Conservation (phyloP, 106 monocot species). For the Platanthera guangdongensis region DNA sequence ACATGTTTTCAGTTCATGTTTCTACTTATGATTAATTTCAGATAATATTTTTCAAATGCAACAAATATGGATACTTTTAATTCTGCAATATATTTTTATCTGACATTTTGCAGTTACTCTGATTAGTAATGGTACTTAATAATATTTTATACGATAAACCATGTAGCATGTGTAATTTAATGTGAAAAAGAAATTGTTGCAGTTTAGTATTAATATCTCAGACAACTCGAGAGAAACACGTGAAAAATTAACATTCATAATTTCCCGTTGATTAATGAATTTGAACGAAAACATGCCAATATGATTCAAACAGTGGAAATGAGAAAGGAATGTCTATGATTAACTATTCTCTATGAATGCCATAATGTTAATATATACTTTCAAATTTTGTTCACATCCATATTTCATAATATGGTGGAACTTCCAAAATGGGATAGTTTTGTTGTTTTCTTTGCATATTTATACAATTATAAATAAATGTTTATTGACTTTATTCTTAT, state of each 20-base stretch:
- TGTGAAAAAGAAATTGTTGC: background rate
- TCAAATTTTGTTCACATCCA: background rate
- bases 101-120: background rate
- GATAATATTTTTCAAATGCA: background rate
- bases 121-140: background rate
- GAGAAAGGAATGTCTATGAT: background rate
- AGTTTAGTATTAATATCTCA: too few relatives aligned
- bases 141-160: background rate
- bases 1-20: background rate
- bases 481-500: too few relatives aligned
- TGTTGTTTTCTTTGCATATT: background rate
- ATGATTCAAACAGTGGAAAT: background rate
- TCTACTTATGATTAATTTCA: background rate
- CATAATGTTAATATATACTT: background rate
- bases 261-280: background rate
- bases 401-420: background rate
- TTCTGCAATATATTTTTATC: background rate
- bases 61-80: background rate
- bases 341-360: too few relatives aligned
- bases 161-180: background rate
- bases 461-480: background rate
- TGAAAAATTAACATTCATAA: too few relatives aligned
- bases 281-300: background rate
- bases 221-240: too few relatives aligned
- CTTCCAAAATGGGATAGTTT: background rate